Percentiles rank a stretch among this genome's conserved stretches.
Conservation (phyloP, 306 rosid species). For the Phaseolus lunatus region DNA sequence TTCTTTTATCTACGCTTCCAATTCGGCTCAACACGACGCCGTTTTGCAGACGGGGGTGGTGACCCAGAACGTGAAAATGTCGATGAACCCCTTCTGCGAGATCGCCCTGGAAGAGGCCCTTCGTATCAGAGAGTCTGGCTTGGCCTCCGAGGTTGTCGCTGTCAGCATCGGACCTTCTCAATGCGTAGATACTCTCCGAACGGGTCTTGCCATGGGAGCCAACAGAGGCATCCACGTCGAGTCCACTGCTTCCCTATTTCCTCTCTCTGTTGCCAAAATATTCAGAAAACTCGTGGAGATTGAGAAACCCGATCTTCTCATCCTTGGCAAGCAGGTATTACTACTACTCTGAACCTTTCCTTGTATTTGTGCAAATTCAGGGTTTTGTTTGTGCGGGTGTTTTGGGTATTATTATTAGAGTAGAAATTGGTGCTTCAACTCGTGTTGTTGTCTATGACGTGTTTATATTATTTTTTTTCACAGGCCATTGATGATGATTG, state of each 20-base stretch:
- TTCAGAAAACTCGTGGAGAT: constrained; percentile 73
- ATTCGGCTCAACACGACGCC: constrained; percentile 22
- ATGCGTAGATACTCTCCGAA: constrained; percentile 78
- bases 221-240: constrained; percentile 91
- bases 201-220: constrained; percentile 95
- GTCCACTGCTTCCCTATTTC: constrained; percentile 54
- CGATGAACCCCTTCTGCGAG: constrained; percentile 98
- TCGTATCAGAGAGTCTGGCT: constrained; percentile 73
- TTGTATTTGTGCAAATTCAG: constrained; percentile 1
- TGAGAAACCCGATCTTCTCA: constrained; percentile 83
- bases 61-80: constrained; percentile 97
- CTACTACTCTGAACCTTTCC: background rate
- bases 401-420: background rate
- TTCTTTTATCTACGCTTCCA: background rate
- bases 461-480: background rate
- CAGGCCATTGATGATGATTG: constrained; percentile 99
- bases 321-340: constrained; percentile 87
- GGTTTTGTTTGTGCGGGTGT: background rate
- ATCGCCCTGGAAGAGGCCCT: constrained; percentile 95
- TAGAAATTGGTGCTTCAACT: no score
- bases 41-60: constrained; percentile 79
- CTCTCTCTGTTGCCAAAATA: constrained; percentile 83
- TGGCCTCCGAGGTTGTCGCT: constrained; percentile 92
- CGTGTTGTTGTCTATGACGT: background rate
- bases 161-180: constrained; percentile 84